phyloP scores from a whole-genome alignment of 208 protist genomes.

The Leptomonas seymouri region DNA sequence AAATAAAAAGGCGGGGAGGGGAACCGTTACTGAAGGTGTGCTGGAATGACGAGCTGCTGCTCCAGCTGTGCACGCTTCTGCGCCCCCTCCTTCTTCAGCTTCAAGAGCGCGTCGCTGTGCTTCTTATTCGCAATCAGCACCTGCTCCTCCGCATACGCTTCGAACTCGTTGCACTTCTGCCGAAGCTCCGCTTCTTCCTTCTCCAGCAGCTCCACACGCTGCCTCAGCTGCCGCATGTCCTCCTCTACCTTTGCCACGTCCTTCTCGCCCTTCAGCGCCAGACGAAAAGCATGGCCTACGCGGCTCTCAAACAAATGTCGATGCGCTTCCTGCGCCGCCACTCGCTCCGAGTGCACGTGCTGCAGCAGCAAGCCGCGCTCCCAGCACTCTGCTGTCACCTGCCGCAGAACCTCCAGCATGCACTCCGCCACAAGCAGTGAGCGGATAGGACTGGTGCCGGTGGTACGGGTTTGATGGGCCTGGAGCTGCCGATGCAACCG shows the following conservation, averaged over 20 bases:
- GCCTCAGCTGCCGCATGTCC: constrained; percentile 53
- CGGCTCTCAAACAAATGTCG: constrained; percentile 84
- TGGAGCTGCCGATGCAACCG: constrained; percentile 38
- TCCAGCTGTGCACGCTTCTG: constrained; percentile 83
- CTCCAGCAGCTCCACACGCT: constrained; percentile 50
- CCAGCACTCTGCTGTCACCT: constrained; percentile 84
- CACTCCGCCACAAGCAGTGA: constrained; percentile 82
- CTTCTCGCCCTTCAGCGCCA: constrained; percentile 88
- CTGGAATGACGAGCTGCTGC: constrained; percentile 65
- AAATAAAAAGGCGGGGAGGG: constrained; percentile 6
- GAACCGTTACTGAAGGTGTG: constrained; percentile 31
- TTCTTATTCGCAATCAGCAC: constrained; percentile 81
- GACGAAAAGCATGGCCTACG: constrained; percentile 83
- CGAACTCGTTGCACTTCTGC: constrained; percentile 65
- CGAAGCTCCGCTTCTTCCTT: constrained; percentile 70
- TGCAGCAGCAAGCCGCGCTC: constrained; percentile 85
- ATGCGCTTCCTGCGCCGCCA: constrained; percentile 78
- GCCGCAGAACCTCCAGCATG: constrained; percentile 88
- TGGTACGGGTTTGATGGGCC: constrained; percentile 33
- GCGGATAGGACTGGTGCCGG: constrained; percentile 78
- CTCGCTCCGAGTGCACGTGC: constrained; percentile 77
- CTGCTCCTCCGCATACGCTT: constrained; percentile 70
- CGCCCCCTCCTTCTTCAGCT: constrained; percentile 79
- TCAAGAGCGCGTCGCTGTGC: constrained; percentile 72
- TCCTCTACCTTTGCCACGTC: constrained; percentile 66